Percentiles rank a stretch among this genome's conserved stretches.
Conservation (phyloP, 163 green algal genomes). For the Chlorella variabilis region DNA sequence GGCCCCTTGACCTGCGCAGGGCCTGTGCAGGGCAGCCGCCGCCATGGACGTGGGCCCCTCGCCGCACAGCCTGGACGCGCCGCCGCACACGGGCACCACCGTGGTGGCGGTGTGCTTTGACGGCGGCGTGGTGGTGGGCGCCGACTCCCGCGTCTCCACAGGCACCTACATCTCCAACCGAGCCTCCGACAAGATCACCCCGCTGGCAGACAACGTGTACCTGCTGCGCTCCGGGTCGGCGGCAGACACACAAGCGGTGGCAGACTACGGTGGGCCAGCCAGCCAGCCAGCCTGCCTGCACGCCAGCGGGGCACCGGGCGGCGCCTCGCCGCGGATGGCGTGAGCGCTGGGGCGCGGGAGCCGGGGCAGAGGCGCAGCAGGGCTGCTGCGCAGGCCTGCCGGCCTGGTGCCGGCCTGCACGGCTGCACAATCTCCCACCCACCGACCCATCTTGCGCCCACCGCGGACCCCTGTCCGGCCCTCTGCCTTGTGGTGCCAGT, state of each 20-base stretch:
- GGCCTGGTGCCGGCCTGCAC: too few relatives aligned
- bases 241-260: conserved; percentile 89
- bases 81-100: conserved; percentile 89
- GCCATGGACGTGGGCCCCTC: conserved; percentile 12
- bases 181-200: conserved; percentile 95
- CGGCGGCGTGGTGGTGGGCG: conserved; percentile 93
- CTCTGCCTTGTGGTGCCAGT: too few relatives aligned
- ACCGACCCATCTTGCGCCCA: too few relatives aligned
- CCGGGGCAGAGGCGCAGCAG: too few relatives aligned
- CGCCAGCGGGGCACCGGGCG: too few relatives aligned
- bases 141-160: conserved; percentile 91
- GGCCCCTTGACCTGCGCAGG: too few relatives aligned
- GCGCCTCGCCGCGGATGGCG: too few relatives aligned
- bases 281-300: too few relatives aligned
- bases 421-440: too few relatives aligned
- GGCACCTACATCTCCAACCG: conserved; percentile 96
- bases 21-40: too few relatives aligned
- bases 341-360: background rate
- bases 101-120: conserved; percentile 90
- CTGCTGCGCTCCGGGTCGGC: conserved; percentile 89
- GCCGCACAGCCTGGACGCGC: background rate
- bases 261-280: conserved; percentile 84
- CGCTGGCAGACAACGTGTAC: conserved; percentile 85
- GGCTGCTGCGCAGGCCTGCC: too few relatives aligned
- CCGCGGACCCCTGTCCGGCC: too few relatives aligned